Conservation (phyloP, 139 green algal species). For the Picochlorum sp. region DNA sequence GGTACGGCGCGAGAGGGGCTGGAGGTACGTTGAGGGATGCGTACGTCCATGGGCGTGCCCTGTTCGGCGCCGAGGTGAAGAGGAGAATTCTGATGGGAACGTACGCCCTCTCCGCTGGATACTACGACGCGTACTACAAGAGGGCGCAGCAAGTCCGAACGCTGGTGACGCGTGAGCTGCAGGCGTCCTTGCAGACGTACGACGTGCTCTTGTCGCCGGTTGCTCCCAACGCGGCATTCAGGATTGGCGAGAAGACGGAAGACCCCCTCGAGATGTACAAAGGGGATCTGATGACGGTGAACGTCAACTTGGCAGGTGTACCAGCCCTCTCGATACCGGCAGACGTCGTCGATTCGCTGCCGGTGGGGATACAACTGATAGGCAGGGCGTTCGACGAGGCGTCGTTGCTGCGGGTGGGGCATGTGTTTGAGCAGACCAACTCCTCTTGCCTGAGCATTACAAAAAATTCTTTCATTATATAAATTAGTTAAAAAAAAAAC, state of each 20-base stretch:
- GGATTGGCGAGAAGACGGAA: slow-evolving; percentile 65
- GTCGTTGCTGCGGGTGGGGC: too few relatives aligned
- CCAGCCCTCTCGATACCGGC: slow-evolving; percentile 71
- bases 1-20: slow-evolving; percentile 55
- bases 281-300: slow-evolving; percentile 93
- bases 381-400: slow-evolving; percentile 51
- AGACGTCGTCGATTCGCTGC: slow-evolving; percentile 33
- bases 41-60: slow-evolving; percentile 47
- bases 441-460: not conserved
- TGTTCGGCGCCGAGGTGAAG: slow-evolving; percentile 80
- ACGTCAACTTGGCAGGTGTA: slow-evolving; percentile 88
- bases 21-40: slow-evolving; percentile 33
- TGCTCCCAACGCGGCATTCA: slow-evolving; percentile 77
- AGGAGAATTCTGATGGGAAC: slow-evolving; percentile 96
- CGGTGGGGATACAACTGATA: slow-evolving; percentile 75
- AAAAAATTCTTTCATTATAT: not conserved
- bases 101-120: slow-evolving; percentile 89
- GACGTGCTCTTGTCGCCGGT: slow-evolving; percentile 74
- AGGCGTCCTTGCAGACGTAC: slow-evolving; percentile 38
- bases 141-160: slow-evolving; percentile 89
- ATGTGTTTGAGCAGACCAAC: too few relatives aligned
- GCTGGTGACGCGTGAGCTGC: slow-evolving; percentile 66
- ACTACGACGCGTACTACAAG: slow-evolving; percentile 97
- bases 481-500: too few relatives aligned
- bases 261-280: slow-evolving; percentile 91